Percentiles rank a stretch among this genome's conserved stretches.
phyloP scores from a whole-genome alignment of 805 yeast genomes.

The Spathaspora sp. region DNA sequence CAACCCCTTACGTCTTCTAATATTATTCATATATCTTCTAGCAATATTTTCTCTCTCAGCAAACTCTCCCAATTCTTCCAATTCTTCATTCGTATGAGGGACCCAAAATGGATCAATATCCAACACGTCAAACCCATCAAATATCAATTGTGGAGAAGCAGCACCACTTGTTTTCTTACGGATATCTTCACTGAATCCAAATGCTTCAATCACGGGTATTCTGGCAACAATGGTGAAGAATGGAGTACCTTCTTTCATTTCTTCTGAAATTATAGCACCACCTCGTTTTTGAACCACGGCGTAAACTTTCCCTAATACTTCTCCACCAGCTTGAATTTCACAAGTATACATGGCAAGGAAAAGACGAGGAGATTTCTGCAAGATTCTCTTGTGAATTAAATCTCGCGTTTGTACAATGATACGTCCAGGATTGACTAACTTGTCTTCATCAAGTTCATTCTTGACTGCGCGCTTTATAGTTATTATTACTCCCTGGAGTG shows the following conservation, averaged over 20 bases:
- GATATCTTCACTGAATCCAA: conserved; percentile 94
- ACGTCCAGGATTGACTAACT: conserved; percentile 58
- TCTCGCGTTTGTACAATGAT: conserved; percentile 71
- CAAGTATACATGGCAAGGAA: conserved; percentile 91
- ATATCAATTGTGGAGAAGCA: conserved; percentile 92
- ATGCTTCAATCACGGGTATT: conserved; percentile 92
- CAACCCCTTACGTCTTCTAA: conserved; percentile 84
- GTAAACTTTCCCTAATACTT: conserved; percentile 91
- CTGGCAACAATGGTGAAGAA: conserved; percentile 83
- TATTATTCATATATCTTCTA: conserved; percentile 74
- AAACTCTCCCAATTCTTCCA: conserved; percentile 87
- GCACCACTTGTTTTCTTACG: conserved; percentile 94
- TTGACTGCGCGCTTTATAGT: conserved; percentile 23
- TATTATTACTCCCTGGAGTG: conserved; percentile 75
- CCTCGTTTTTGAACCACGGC: conserved; percentile 87
- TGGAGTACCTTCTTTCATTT: conserved; percentile 97
- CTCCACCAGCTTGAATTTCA: conserved; percentile 93
- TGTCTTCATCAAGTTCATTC: conserved; percentile 21
- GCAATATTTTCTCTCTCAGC: conserved; percentile 94
- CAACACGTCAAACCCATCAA: conserved; percentile 80
- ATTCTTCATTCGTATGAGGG: conserved; percentile 94
- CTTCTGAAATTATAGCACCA: conserved; percentile 85
- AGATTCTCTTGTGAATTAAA: conserved; percentile 62
- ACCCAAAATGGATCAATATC: conserved; percentile 99
- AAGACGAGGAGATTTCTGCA: conserved; percentile 84